A percentile compares a stretch with the other conserved stretches of the same genome.
Evolutionary conservation across 495 filamentous ascomycete genomes (phyloP).

Genomic region (Melanomma pulvis-pyrius): DNA sequence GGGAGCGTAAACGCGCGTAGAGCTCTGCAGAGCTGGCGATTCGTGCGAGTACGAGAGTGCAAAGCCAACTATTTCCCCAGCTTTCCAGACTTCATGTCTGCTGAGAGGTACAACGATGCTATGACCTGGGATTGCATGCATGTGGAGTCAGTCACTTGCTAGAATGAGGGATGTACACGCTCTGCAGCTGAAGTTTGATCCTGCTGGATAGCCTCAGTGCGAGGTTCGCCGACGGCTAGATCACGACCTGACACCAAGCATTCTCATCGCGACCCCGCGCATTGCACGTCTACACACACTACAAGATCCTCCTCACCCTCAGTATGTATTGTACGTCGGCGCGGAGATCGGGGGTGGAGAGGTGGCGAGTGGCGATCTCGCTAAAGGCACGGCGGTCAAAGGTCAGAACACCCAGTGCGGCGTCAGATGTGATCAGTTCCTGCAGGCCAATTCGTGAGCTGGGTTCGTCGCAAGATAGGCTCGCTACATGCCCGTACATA

Average conservation of each 20-base stretch:
- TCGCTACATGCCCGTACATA: background rate
- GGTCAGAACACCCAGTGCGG: background rate
- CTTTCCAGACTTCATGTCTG: slow-evolving; percentile 1
- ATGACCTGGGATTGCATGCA: slow-evolving; percentile 17
- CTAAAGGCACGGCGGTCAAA: background rate
- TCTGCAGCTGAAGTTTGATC: slow-evolving; percentile 16
- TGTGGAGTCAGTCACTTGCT: too few relatives aligned
- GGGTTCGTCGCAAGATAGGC: too few relatives aligned
- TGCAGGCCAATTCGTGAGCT: background rate
- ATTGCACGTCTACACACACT: background rate
- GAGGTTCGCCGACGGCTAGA: slow-evolving; percentile 14
- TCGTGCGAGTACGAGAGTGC: slow-evolving; percentile 17
- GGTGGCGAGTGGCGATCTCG: background rate
- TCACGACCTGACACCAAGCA: slow-evolving; percentile 13
- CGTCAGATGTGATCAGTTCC: background rate
- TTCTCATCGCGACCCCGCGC: slow-evolving; percentile 19
- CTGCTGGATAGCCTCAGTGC: slow-evolving; percentile 14
- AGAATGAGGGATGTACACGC: slow-evolving; percentile 16
- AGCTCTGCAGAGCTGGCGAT: slow-evolving; percentile 5
- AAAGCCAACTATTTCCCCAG: slow-evolving; percentile 10
- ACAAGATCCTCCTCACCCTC: slow-evolving; percentile 22
- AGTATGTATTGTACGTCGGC: slow-evolving; percentile 10
- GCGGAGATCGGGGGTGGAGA: slow-evolving; percentile 1
- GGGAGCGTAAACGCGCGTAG: background rate
- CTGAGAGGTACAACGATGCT: slow-evolving; percentile 11